Base-by-base conservation (phyloP, 2,329 filamentous ascomycete genomes). In the Fusarium liriodendri region DNA sequence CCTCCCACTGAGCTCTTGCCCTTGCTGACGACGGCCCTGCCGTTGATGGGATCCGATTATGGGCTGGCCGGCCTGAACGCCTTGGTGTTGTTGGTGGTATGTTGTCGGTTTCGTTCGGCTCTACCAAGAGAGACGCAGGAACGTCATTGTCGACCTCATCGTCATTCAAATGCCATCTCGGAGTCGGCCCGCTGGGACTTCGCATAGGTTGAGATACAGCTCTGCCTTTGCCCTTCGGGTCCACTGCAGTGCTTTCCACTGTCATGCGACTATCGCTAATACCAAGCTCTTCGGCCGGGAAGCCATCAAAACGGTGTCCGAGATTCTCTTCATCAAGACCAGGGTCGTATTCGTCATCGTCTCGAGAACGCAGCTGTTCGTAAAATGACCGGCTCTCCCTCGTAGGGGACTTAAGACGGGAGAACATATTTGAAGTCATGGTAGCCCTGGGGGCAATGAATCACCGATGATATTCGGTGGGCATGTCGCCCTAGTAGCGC, bases 61-160 rank as follows among this genome's bases (percentile, higher is more conserved):
- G 67, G 13, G 50, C 16, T 10, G 71, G 63, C 22, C 58, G 68
- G 20, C 40, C 50, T 64, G 70, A 67, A 69, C 71, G 78, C 47
- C 64, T 59, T 38, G 74, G 29, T 66, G 78, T 63, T 66, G 60
- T 60, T 67, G 74, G n/a, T n/a, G 32, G 62, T 22, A 58, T 65
- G 29, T 74, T 65, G 37, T 74, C 69, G 25, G 52, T 47, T 50
- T 83, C 82, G 57, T 87, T 86, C 6, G 81, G 84, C 78, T 93
- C 91, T 22, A 93, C 87, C 20, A 93, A 80, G 20, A 93, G 82
- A 4, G 91, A 93, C 20, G 87, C 88, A 0, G 91, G 91, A 0
- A 92, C 90, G 76, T 92, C 90, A 64, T 91, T 90, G 64, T 89
- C 87, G 6, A 79, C 82, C 33, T 89, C 87, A 4, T 89, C 87